These are phyloP conservation scores for Brassica incana DNA, from an alignment of 345 rosid genomes.

Conservation along the genomic window DNA sequence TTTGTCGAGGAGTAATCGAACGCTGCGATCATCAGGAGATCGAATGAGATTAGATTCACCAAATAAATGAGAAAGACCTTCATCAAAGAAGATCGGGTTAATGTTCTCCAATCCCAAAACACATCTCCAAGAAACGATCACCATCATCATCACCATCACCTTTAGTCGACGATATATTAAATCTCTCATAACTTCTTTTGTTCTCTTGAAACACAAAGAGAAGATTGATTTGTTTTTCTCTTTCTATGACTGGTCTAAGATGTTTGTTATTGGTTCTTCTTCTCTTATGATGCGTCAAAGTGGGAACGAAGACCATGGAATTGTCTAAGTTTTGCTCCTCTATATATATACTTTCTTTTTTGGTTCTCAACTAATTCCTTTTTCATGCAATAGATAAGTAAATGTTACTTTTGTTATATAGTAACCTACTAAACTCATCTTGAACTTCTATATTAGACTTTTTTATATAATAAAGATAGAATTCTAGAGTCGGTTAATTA, in stretches of 20 bases:
- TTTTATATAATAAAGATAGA: background rate
- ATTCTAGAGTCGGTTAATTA: too few species aligned
- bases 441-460: background rate
- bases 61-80: constrained; percentile 77
- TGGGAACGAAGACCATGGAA: background rate
- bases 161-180: background rate
- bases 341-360: background rate
- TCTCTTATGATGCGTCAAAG: background rate
- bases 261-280: background rate
- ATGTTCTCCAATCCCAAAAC: constrained; percentile 37
- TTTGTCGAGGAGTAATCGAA: constrained; percentile 84
- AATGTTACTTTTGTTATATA: background rate
- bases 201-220: background rate
- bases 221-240: background rate
- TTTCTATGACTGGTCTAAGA: background rate
- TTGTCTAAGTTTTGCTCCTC: background rate
- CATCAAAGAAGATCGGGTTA: constrained; percentile 53
- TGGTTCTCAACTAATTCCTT: too few species aligned
- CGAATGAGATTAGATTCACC: constrained; percentile 79
- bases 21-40: constrained; percentile 68
- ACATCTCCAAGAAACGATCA: constrained; percentile 12
- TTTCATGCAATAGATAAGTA: background rate
- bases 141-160: background rate
- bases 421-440: background rate
- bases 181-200: background rate